Evolutionary conservation across 176 grass and related monocot species (phyloP).

Genomic region (Elymus sibiricus): DNA sequence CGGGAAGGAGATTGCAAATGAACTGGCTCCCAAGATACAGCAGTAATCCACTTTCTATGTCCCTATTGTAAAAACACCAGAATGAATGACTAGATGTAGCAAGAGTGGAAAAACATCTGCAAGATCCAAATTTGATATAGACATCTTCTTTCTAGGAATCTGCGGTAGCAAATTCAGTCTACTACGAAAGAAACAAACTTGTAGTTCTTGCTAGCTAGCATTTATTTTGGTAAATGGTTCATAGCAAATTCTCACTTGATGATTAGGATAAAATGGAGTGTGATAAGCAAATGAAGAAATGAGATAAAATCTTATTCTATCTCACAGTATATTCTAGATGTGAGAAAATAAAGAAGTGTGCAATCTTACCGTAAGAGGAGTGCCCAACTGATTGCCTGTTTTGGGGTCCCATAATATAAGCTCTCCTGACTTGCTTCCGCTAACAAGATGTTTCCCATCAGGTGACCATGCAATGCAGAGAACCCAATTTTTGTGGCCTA

Average conservation of each 20-base stretch:
- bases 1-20: constrained; percentile 89
- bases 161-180: neutral
- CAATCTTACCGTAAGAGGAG: neutral
- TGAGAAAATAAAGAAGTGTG: neutral
- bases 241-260: neutral
- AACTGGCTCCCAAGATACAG: constrained; percentile 90
- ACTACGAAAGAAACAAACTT: neutral
- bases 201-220: neutral
- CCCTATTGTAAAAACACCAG: constrained; percentile 39
- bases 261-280: neutral
- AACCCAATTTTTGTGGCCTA: constrained; percentile 99
- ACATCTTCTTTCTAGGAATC: constrained; percentile 18
- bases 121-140: neutral
- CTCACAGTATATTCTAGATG: neutral
- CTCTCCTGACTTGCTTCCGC: constrained; percentile 92
- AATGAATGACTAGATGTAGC: neutral
- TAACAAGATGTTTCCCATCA: constrained; percentile 90
- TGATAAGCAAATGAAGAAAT: neutral
- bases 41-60: constrained; percentile 97
- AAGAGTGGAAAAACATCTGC: neutral
- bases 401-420: constrained; percentile 89
- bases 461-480: constrained; percentile 94
- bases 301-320: neutral
- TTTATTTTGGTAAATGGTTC: neutral
- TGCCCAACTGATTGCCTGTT: constrained; percentile 81